Base-by-base conservation (phyloP, 805 yeast genomes). In the Teunomyces panamensis region DNA sequence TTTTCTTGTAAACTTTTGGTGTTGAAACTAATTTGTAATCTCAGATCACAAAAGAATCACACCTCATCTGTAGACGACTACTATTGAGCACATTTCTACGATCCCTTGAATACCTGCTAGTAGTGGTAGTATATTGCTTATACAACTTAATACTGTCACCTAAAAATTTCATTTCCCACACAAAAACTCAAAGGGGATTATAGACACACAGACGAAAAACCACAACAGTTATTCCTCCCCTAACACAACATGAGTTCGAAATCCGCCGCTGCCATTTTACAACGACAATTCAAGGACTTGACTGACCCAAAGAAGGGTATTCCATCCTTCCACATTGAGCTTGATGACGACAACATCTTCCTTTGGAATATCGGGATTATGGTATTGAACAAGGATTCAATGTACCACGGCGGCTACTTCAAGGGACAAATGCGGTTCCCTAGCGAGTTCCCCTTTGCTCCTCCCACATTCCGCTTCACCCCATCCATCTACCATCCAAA, bases 401-500 rank as follows among this genome's bases (percentile, higher is more conserved):
- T 86, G 54, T 92, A 89, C 68, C 89, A 91, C 61, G 97, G 97
- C 39, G 97, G 97, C 10, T 92, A 87, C 68, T 87, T 92, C 71
- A 88, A 83, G 62, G 96, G 96, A 17, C 95, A 89, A 64, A 89
- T 92, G 96, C 79, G 85, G 56, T 92, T 92, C 69, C 98, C 98
- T 5, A 69, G 75, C 17, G 96, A 90, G 66, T 92, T 85, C 69
- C 99, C 98, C 3, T 92, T 81, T 63, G 74, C 88, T 17, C 99
- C 99, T 27, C 99, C 98, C 37, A 81, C 86, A 32, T 92, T 90
- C 72, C 77, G 95, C 57, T 92, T 92, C 74, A 85, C 92, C 6
- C 96, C 97, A 10, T 85, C 96, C 37, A 88, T 92, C 56, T 91
- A 83, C 70, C 98, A 92, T 62, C 98, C 98, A 24, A 92, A 92